Conservation (phyloP, 2,329 filamentous ascomycete genomes). For the Hypoxylon sp. region DNA sequence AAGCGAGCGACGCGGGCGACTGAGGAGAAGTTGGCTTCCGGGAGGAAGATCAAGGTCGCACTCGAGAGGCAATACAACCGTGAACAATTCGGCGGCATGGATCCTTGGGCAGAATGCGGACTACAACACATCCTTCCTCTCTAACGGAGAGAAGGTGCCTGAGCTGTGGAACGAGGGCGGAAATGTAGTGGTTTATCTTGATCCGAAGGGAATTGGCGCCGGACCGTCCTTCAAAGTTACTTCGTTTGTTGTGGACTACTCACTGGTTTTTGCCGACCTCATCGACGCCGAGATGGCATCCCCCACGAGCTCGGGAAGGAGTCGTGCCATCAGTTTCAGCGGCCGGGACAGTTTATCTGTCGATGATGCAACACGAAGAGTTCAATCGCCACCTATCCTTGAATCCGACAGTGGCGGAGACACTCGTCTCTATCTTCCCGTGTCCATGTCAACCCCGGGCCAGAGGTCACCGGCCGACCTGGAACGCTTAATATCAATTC, state of each 20-base stretch:
- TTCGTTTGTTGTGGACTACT: constrained; percentile 62
- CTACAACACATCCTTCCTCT: constrained; percentile 63
- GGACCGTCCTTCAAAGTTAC: constrained; percentile 69
- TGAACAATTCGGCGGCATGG: constrained; percentile 56
- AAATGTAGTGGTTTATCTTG: constrained; percentile 65
- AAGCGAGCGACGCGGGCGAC: constrained; percentile 50
- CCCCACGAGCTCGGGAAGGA: constrained; percentile 43
- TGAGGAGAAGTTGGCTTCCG: constrained; percentile 64
- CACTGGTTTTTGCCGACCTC: constrained; percentile 62
- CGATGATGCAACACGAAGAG: constrained; percentile 57
- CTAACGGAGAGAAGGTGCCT: constrained; percentile 67
- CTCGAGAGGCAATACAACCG: constrained; percentile 51
- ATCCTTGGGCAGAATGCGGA: constrained; percentile 63
- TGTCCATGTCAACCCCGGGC: constrained; percentile 50
- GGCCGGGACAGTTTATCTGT: constrained; percentile 58
- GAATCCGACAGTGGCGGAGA: constrained; percentile 51
- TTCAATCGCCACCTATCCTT: constrained; percentile 49
- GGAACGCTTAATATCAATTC: constrained; percentile 65
- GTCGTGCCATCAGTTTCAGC: constrained; percentile 55
- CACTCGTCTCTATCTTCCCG: constrained; percentile 63
- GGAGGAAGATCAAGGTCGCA: constrained; percentile 61
- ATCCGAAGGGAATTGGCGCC: constrained; percentile 57
- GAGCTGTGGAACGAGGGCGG: constrained; percentile 72
- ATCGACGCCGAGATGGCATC: constrained; percentile 56
- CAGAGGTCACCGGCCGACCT: constrained; percentile 55